Conservation (phyloP, 257 asterid genomes). For the Osmanthus fragrans region DNA sequence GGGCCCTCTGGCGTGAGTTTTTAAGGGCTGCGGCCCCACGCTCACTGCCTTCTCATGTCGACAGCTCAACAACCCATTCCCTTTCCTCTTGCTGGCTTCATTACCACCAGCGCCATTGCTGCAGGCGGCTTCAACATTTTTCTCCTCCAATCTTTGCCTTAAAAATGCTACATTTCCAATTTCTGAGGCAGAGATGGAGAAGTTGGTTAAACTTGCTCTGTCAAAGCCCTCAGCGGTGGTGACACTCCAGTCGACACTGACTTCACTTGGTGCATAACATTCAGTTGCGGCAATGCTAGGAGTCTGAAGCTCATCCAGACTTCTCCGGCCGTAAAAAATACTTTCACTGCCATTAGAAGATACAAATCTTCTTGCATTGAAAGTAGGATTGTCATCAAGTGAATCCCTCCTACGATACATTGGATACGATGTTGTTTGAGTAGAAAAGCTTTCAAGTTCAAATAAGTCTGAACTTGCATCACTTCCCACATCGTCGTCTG, state of each 20-base stretch:
- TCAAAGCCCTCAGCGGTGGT: slow-evolving; percentile 87
- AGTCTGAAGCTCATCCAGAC: slow-evolving; percentile 66
- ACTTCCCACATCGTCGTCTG: slow-evolving; percentile 64
- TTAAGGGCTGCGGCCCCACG: slow-evolving; percentile 76
- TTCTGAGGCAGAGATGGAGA: slow-evolving; percentile 57
- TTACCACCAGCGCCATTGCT: slow-evolving; percentile 15
- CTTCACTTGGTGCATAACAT: slow-evolving; percentile 88
- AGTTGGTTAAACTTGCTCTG: slow-evolving; percentile 55
- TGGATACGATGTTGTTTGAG: slow-evolving; percentile 55
- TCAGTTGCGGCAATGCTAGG: slow-evolving; percentile 71
- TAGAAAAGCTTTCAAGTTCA: slow-evolving; percentile 84
- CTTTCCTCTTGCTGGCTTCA: slow-evolving; percentile 40
- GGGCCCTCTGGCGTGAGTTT: slow-evolving; percentile 38
- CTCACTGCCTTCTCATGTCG: slow-evolving; percentile 84
- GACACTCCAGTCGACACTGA: slow-evolving; percentile 89
- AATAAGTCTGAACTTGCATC: slow-evolving; percentile 91
- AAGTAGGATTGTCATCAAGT: slow-evolving; percentile 52
- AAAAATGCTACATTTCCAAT: slow-evolving; percentile 34
- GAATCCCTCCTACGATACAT: slow-evolving; percentile 64
- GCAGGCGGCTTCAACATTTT: not conserved
- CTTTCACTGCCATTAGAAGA: slow-evolving; percentile 20
- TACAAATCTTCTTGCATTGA: slow-evolving; percentile 42
- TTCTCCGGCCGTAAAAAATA: slow-evolving; percentile 29
- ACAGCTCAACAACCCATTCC: slow-evolving; percentile 67
- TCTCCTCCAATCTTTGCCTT: slow-evolving; percentile 33